Percentiles rank a stretch among this genome's conserved stretches.
phyloP scores from a whole-genome alignment of 176 grass and related monocot species.

The Elymus sibiricus region DNA sequence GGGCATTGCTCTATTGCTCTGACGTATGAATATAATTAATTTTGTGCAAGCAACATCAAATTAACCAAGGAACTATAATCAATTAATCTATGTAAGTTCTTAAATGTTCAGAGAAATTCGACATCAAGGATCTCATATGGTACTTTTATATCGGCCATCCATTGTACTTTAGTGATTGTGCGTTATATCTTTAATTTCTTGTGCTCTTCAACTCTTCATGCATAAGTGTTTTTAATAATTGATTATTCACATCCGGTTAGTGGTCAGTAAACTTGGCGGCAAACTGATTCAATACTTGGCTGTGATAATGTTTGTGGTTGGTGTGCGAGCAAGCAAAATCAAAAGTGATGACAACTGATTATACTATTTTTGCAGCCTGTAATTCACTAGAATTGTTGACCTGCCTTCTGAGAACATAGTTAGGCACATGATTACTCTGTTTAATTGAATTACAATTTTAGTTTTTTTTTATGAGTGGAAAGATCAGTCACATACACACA shows the following conservation, averaged over 20 bases:
- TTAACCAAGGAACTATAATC: neutral
- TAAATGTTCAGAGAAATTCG: neutral
- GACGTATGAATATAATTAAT: neutral
- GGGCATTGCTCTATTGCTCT: neutral
- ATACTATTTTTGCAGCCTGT: too few species aligned
- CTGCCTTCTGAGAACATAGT: neutral
- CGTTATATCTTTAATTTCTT: neutral
- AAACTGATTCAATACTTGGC: conserved; percentile 1
- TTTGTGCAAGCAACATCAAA: neutral
- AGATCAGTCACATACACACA: neutral
- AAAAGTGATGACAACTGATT: neutral
- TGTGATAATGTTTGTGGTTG: neutral
- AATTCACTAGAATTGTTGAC: neutral
- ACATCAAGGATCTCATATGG: neutral
- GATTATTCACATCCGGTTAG: neutral
- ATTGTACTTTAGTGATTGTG: neutral
- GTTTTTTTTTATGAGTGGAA: neutral
- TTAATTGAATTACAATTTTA: neutral
- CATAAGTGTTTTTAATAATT: neutral
- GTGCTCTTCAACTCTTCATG: neutral
- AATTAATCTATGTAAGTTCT: neutral
- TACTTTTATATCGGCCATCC: neutral
- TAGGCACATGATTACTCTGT: neutral
- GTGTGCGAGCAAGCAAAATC: neutral
- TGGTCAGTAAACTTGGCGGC: neutral